A percentile compares a stretch with the other conserved stretches of the same genome.
These are phyloP conservation scores for Picea engelmannii DNA, from an alignment of 83 land plant genomes.

Conservation along the genomic window DNA sequence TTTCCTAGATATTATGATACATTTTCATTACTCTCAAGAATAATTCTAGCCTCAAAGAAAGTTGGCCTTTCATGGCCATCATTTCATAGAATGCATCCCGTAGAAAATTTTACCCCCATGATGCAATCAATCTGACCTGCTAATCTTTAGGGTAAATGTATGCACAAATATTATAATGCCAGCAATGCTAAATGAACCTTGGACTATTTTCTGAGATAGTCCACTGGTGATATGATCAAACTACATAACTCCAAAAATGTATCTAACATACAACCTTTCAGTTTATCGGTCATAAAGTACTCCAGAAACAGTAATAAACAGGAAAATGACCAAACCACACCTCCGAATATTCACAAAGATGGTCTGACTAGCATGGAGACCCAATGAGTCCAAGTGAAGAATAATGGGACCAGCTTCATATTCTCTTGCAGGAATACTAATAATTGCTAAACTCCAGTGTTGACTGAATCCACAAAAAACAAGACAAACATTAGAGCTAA, in stretches of 20 bases:
- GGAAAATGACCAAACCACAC: conserved; percentile 16
- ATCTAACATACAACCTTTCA: too few relatives aligned
- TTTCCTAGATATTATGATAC: background rate
- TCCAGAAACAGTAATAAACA: conserved; percentile 3
- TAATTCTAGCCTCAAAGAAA: background rate
- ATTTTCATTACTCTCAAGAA: background rate
- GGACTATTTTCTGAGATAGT: too few relatives aligned
- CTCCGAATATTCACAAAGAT: conserved; percentile 49
- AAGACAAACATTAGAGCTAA: background rate
- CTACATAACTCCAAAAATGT: too few relatives aligned
- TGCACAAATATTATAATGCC: background rate
- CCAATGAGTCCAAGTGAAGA: conserved; percentile 82
- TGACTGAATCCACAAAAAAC: conserved; percentile 14
- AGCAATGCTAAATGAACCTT: too few relatives aligned
- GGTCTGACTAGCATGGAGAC: conserved; percentile 39
- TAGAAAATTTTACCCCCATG: background rate
- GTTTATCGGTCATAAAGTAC: background rate
- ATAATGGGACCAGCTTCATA: conserved; percentile 60
- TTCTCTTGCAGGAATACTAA: conserved; percentile 62
- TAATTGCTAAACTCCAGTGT: conserved; percentile 88
- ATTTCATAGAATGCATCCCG: background rate
- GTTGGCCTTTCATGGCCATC: too few relatives aligned
- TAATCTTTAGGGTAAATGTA: background rate
- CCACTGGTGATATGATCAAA: too few relatives aligned
- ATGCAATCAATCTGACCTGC: background rate